Evolutionary conservation across 2,329 filamentous ascomycete species (phyloP), one percentile per base, ranked within the genome.

Genomic region (Trichoderma sp.): DNA sequence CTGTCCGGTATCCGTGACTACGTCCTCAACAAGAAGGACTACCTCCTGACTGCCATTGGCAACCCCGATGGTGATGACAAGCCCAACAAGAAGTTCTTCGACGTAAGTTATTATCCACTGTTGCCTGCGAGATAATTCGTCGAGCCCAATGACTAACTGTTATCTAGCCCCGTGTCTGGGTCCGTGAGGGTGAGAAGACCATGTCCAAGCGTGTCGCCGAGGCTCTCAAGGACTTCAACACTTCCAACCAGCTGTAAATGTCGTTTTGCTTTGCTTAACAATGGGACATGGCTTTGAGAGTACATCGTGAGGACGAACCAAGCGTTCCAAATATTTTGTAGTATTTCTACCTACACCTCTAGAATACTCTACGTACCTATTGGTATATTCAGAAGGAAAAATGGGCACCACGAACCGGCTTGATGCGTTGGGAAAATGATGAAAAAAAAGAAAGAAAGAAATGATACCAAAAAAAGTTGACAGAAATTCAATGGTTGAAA

Each of bases 71-170:
- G 95, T 73, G 91, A 90, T 24, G 93, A 97, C 86, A 98, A 98
- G 92, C 95, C 96, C 81, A 99, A 99, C 91, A 99, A 99, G 93
- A 98, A 98, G 87, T 91, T 87, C 86, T 94, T 93, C 79, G 91
- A 92, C 77, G 83, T 83, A 79, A 81, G 82, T 81, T 73, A n/a
- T n/a, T 73, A 21, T 15, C 34, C 18, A 7, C 43, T 28, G 56
- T 2, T 11, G 6, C 18, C 34, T 24, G 9, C 21, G 47, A 28
- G 8, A 34, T 4, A 5, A 26, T 70, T 60, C 8, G 61, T 58
- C 56, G 7, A 36, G 34, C 9, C 58, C 3, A 61, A 32, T 68
- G 15, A 60, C 60, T 61, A 53, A 61, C 68, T 36, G 58, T 39
- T 24, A 9, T 21, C 4, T 82, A 93, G 86, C 94, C 94, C 78